A percentile compares a stretch with the other conserved stretches of the same genome.
These are phyloP conservation scores for Rhizophlyctis rosea DNA, from an alignment of 192 early-diverging fungal genomes.

Conservation along the genomic window DNA sequence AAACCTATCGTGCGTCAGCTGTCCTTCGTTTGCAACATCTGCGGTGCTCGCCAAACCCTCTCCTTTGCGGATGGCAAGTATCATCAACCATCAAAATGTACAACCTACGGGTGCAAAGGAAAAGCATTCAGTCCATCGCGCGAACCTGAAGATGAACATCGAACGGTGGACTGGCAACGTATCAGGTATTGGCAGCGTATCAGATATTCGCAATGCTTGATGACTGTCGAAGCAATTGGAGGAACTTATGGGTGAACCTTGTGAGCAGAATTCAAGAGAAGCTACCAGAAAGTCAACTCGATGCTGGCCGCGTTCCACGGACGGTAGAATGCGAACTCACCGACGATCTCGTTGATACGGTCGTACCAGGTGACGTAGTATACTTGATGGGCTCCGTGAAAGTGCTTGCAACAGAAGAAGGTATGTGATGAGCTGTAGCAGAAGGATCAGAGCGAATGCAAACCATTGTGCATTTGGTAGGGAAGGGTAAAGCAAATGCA, in stretches of 20 bases:
- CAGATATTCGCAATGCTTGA: not conserved
- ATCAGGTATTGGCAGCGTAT: conserved; percentile 58
- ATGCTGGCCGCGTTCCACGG: conserved; percentile 69
- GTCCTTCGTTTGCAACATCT: conserved; percentile 59
- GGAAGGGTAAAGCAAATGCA: conserved; percentile 43
- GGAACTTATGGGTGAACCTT: not conserved
- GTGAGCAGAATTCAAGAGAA: conserved; percentile 70
- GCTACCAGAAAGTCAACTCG: conserved; percentile 64
- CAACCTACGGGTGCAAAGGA: conserved; percentile 62
- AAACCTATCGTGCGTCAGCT: conserved; percentile 65
- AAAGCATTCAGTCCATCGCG: conserved; percentile 60
- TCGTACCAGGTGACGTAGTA: conserved; percentile 82
- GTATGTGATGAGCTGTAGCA: conserved; percentile 29
- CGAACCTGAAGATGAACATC: conserved; percentile 44
- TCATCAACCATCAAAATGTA: conserved; percentile 57
- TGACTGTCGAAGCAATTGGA: not conserved
- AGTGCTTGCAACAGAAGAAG: conserved; percentile 65
- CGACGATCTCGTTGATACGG: conserved; percentile 70
- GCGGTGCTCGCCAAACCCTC: conserved; percentile 53
- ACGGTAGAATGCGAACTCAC: conserved; percentile 75
- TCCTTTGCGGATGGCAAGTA: conserved; percentile 65
- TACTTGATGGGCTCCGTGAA: conserved; percentile 73
- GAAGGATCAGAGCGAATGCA: not conserved
- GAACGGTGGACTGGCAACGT: conserved; percentile 73
- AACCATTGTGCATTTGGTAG: conserved; percentile 18